These are phyloP conservation scores for Fusarium penzigii DNA, from an alignment of 2,329 filamentous ascomycete species.

Conservation along the genomic window DNA sequence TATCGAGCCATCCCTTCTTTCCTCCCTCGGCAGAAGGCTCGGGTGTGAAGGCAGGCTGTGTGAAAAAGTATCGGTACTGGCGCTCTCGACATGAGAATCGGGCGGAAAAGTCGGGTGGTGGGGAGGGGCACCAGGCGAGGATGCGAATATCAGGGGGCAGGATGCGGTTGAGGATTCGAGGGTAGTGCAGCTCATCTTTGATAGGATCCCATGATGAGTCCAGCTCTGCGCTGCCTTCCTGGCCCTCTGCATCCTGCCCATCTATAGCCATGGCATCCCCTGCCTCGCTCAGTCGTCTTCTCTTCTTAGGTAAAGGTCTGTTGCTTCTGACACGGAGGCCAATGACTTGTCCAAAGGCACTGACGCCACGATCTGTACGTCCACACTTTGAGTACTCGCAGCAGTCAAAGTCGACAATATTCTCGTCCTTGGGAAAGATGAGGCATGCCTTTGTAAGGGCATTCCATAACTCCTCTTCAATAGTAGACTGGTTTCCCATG, in stretches of 20 bases:
- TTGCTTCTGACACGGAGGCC: conserved; percentile 81
- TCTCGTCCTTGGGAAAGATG: conserved; percentile 69
- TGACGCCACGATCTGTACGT: conserved; percentile 88
- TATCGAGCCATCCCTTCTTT: conserved; percentile 79
- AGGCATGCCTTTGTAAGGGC: conserved; percentile 80
- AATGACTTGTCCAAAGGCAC: conserved; percentile 95
- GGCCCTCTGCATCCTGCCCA: conserved; percentile 14
- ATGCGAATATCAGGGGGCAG: conserved; percentile 88
- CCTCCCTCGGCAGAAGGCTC: conserved; percentile 38
- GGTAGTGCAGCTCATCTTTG: conserved; percentile 81
- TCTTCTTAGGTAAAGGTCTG: conserved; percentile 53
- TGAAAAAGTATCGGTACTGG: conserved; percentile 97
- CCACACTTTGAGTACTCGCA: conserved; percentile 96
- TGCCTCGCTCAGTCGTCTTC: conserved; percentile 20
- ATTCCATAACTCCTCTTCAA: conserved; percentile 94
- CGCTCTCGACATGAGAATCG: conserved; percentile 91
- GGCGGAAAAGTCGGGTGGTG: conserved; percentile 79
- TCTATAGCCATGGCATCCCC: conserved; percentile 25
- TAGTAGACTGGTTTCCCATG: conserved; percentile 71
- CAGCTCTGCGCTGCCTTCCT: conserved; percentile 17
- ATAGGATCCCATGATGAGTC: conserved; percentile 61
- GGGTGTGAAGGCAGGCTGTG: conserved; percentile 82
- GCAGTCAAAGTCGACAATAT: conserved; percentile 74
- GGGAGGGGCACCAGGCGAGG: conserved; percentile 88
- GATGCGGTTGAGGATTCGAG: conserved; percentile 79